Evolutionary conservation across 192 early-diverging fungal species (phyloP).

Genomic region (Dispira parvispora): DNA sequence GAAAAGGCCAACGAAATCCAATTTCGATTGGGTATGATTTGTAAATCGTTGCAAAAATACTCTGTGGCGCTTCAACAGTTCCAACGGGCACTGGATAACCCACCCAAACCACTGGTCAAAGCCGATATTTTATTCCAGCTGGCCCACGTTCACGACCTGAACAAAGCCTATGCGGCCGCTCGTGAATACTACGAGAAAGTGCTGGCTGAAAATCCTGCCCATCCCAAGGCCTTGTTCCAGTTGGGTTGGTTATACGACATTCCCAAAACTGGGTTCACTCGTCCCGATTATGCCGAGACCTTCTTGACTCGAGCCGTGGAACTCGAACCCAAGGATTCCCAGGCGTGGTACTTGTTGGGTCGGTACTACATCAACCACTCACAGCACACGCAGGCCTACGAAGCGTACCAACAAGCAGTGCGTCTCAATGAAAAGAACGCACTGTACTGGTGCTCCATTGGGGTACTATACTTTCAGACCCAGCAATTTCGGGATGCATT

Average conservation of each 20-base stretch:
- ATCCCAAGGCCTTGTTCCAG: conserved; percentile 90
- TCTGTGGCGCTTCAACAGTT: conserved; percentile 22
- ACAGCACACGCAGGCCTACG: conserved; percentile 89
- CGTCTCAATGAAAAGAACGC: conserved; percentile 84
- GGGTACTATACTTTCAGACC: conserved; percentile 93
- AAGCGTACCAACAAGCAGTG: conserved; percentile 94
- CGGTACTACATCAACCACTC: conserved; percentile 92
- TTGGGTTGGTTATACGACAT: conserved; percentile 92
- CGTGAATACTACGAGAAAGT: conserved; percentile 87
- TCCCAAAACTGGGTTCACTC: conserved; percentile 59
- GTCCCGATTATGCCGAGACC: conserved; percentile 66
- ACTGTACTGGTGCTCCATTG: conserved; percentile 97
- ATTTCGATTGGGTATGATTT: conserved; percentile 93
- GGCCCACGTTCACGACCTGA: conserved; percentile 89
- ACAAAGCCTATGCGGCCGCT: conserved; percentile 64
- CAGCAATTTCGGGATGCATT: conserved; percentile 85
- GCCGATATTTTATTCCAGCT: conserved; percentile 98
- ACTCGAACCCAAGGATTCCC: conserved; percentile 65
- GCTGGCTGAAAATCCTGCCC: conserved; percentile 71
- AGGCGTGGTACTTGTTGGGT: conserved; percentile 89
- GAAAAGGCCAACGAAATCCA: conserved; percentile 97
- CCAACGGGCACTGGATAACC: conserved; percentile 33
- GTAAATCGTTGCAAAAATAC: conserved; percentile 49
- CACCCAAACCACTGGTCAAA: conserved; percentile 87
- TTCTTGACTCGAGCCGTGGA: conserved; percentile 74